Conservation (phyloP, 306 rosid genomes). For the Parietaria judaica region DNA sequence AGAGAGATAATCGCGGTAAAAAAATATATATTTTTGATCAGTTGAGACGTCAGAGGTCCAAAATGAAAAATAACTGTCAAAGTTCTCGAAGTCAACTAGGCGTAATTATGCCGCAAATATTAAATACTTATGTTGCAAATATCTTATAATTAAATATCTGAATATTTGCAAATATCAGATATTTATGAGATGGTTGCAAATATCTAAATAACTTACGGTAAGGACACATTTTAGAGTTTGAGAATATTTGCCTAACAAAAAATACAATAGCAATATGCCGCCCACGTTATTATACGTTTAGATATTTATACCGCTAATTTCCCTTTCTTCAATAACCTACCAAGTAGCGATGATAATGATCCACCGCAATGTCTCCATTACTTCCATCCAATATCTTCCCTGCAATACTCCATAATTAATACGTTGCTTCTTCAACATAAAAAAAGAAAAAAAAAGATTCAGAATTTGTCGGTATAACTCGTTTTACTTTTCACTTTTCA, state of each 20-base stretch:
- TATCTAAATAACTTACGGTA: too few relatives aligned
- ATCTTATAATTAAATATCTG: background rate
- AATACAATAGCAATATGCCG: too few relatives aligned
- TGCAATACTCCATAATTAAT: conserved; percentile 6
- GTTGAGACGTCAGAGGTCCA: too few relatives aligned
- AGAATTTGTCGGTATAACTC: background rate
- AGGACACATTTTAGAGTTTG: background rate
- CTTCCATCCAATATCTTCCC: conserved; percentile 38
- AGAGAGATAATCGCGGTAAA: too few relatives aligned
- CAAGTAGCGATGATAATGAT: conserved; percentile 56
- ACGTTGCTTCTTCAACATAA: background rate
- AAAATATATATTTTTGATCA: too few relatives aligned
- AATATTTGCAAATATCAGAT: too few relatives aligned
- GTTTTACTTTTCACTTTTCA: background rate
- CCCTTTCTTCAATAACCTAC: background rate
- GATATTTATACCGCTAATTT: background rate
- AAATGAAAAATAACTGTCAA: too few relatives aligned
- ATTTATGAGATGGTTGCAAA: too few relatives aligned
- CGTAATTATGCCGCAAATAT: too few relatives aligned
- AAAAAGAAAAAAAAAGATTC: background rate
- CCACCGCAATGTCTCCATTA: conserved; percentile 54
- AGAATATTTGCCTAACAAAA: too few relatives aligned
- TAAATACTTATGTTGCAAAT: too few relatives aligned
- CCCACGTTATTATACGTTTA: background rate
- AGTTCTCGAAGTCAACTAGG: too few relatives aligned